Evolutionary conservation across 2,329 filamentous ascomycete genomes (phyloP), one percentile per base, ranked within the genome.

Genomic region (Aspergillus pseudoviridinutans): DNA sequence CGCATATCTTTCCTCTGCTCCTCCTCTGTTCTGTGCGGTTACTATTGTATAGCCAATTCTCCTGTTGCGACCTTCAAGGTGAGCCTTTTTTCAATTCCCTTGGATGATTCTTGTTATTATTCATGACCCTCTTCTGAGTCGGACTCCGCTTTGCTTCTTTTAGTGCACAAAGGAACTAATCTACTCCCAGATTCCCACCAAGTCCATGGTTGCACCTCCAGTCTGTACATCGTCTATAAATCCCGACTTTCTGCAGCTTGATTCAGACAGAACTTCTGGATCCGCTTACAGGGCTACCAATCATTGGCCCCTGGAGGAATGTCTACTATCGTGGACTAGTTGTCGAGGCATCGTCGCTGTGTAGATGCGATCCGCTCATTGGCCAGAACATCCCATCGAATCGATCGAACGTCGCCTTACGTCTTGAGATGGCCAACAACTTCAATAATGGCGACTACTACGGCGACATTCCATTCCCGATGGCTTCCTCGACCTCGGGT

Each of bases 361-460:
- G 25, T 59, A 50, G 61, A 63, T 63, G 59, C 55, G 50, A 27
- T 46, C 35, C 44, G 20, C 57, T 54, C 38, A 65, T 65, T 65
- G 63, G 63, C 47, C 50, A 54, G 38, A 22, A 51, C 17, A 12
- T 2, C 3, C 8, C 3, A 58, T 60, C 51, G 25, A 58, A 61
- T 62, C 64, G 64, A 65, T 65, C 62, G 62, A 24, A 24, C 20
- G 20, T 12, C 20, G 55, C 46, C 52, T 56, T 53, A 51, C 50
- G 44, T 27, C 51, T 35, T 22, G 53, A 42, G 38, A 60, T 54
- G 54, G 54, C 59, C 54, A 54, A 57, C 54, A 46, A 46, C 42
- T 44, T 22, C 41, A 22, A 22, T 44, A 59, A 63, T 54, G 55
- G 61, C 46, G 49, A 53, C n/a, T 56, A 61, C 35, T 64, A 63